Percentiles rank a stretch among this genome's conserved stretches.
Conservation (phyloP, 2,329 filamentous ascomycete species). For the Pseudogymnoascus sp. region DNA sequence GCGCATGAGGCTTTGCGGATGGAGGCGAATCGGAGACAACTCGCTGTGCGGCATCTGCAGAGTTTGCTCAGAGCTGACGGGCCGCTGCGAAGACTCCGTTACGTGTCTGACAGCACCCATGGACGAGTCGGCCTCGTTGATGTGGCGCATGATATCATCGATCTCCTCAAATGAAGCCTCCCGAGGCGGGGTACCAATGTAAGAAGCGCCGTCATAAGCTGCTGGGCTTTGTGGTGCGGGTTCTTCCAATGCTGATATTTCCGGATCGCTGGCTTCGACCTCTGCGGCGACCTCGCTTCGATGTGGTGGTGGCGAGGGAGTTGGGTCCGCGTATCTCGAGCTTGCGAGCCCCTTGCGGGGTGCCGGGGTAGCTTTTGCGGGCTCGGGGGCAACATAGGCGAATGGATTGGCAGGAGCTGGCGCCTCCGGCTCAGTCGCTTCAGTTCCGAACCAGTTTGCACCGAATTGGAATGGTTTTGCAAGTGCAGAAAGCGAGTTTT, state of each 20-base stretch:
- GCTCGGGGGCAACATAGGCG: not conserved
- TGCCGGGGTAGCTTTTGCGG: constrained; percentile 10
- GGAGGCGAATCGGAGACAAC: constrained; percentile 45
- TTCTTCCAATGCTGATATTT: not conserved
- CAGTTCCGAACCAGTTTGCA: constrained; percentile 10
- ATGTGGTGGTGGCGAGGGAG: not conserved
- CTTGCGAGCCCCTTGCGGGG: constrained; percentile 1
- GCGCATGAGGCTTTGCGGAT: constrained; percentile 44
- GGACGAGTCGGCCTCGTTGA: constrained; percentile 65
- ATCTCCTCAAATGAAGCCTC: constrained; percentile 64
- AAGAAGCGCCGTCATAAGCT: not conserved
- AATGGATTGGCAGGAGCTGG: not conserved
- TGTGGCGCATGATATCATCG: constrained; percentile 82
- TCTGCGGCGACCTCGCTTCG: not conserved
- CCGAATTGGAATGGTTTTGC: constrained; percentile 55
- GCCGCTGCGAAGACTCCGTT: constrained; percentile 47
- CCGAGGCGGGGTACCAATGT: not conserved
- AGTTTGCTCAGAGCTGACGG: constrained; percentile 15
- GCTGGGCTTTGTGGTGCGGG: not conserved
- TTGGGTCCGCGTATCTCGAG: not conserved
- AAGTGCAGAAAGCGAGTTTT: constrained; percentile 57
- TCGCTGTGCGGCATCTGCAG: constrained; percentile 23
- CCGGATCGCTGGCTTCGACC: not conserved
- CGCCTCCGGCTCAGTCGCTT: not conserved
- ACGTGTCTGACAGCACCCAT: constrained; percentile 45